Evolutionary conservation across 371 early-diverging fungal genomes (phyloP), one percentile per base, ranked within the genome.

Genomic region (Parasitella parasitica): DNA sequence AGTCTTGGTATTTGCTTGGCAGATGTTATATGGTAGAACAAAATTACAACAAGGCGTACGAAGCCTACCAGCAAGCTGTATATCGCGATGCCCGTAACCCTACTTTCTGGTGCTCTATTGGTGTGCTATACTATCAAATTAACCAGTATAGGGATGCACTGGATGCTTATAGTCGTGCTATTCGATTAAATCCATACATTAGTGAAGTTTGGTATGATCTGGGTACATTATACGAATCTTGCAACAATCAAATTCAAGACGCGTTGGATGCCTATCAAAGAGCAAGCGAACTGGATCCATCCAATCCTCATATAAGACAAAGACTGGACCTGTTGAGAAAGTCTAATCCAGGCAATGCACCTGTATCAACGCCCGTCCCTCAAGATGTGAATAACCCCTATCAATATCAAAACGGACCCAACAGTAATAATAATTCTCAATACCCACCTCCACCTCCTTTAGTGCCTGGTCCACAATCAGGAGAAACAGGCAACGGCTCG

Each of bases 91-190:
- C 91, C 8, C 87, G 90, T 43, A 97, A 99, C 64, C 96, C 99
- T 1, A 92, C 91, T 3, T 97, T 96, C 70, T 99, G 99, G 99
- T 97, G 98, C 74, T 96, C 97, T 9, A 99, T 99, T 67, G 99
- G 99, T 61, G 96, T 98, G 0, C 80, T 99, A 0, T 99, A 99
- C 67, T 98, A 90, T 80, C 95, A 97, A 70, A 97, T 97, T 69
- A 93, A 91, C 62, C 99, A 95, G 63, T 95, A 91, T 71, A 82
- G 95, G 5, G 98, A 99, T 71, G 97, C 99, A 0, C 77, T 99
- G 66, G 98, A 99, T 77, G 98, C 98, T 6, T 99, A 97, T 68
- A 93, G 91, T 66, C 86, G 97, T 38, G 98, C 98, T 0, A 95
- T 98, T 57, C 89, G 95, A 18, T 72, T 96, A 28, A 95, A 96